Evolutionary conservation across 2,329 filamentous ascomycete genomes (phyloP).

Genomic region (Colletotrichum aenigma): DNA sequence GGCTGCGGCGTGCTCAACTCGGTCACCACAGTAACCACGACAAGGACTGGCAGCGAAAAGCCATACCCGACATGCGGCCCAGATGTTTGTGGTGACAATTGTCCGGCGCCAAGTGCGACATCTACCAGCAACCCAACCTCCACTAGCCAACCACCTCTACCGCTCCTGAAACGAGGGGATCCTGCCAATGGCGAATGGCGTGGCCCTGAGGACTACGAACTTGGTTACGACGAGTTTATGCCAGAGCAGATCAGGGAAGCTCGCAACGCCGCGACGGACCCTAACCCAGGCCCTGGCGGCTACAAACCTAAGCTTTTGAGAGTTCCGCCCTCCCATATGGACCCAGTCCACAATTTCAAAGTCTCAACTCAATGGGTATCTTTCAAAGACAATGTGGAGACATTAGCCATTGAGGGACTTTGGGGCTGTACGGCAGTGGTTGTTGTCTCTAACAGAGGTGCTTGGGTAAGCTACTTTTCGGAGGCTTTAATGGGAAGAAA

Average conservation of each 20-base stretch:
- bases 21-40: background rate
- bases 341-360: background rate
- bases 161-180: background rate
- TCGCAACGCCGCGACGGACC: background rate
- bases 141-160: background rate
- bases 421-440: constrained; percentile 1
- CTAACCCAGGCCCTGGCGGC: background rate
- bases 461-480: background rate
- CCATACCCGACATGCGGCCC: background rate
- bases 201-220: background rate
- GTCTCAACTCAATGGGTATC: background rate
- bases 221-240: background rate
- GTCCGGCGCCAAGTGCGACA: background rate
- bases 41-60: background rate
- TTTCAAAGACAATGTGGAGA: background rate
- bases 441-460: background rate
- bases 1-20: background rate
- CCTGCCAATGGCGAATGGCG: background rate
- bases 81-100: background rate
- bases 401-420: background rate
- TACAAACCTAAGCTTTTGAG: background rate
- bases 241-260: background rate
- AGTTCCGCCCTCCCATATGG: background rate
- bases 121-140: background rate
- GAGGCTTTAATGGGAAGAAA: background rate